Evolutionary conservation across 1,284 basidiomycete genomes (phyloP).

Genomic region (Phylloboletellus chloephorus): DNA sequence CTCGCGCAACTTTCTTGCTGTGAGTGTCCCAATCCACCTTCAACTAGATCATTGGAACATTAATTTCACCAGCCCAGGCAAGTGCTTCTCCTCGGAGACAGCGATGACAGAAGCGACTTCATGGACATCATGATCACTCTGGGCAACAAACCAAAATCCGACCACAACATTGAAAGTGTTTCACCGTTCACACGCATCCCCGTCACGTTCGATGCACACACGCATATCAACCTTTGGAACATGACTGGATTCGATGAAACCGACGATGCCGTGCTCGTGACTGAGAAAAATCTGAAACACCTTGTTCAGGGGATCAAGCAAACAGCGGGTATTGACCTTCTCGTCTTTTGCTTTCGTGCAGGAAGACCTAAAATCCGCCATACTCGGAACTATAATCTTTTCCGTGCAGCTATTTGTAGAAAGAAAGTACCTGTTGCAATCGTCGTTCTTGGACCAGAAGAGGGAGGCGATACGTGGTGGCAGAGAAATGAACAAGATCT

Average conservation of each 20-base stretch:
- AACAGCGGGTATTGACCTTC: constrained; percentile 21
- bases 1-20: constrained; percentile 10
- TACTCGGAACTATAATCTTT: constrained; percentile 19
- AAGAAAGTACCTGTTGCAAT: constrained; percentile 21
- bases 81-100: constrained; percentile 18
- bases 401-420: constrained; percentile 22
- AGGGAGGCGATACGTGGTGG: constrained; percentile 16
- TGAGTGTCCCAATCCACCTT: constrained; percentile 8
- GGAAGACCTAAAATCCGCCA: constrained; percentile 20
- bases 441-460: constrained; percentile 19
- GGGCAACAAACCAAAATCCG: neutral
- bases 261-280: constrained; percentile 11
- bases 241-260: constrained; percentile 14
- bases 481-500: constrained; percentile 14
- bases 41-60: neutral
- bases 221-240: constrained; percentile 22
- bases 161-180: neutral
- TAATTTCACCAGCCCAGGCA: constrained; percentile 18
- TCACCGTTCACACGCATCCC: constrained; percentile 6
- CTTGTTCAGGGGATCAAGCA: constrained; percentile 23
- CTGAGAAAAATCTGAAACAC: constrained; percentile 14
- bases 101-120: constrained; percentile 17
- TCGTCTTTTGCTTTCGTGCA: constrained; percentile 26
- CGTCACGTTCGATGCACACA: constrained; percentile 9
- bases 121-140: constrained; percentile 6